These are phyloP conservation scores for Leishmania aethiopica DNA, from an alignment of 208 protist genomes.

Conservation along the genomic window DNA sequence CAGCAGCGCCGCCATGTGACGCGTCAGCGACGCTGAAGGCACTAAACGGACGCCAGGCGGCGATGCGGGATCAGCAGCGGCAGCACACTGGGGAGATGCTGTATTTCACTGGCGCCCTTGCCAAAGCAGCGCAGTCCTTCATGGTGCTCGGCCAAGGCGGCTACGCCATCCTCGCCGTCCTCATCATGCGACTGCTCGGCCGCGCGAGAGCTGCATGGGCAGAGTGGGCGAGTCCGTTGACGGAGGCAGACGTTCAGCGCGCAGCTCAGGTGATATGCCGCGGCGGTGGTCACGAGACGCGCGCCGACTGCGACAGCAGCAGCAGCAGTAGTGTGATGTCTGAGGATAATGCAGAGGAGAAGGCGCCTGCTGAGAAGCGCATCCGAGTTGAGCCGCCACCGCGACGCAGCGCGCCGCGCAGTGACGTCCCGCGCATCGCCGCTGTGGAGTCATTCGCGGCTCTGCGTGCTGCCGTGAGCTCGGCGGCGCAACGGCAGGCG, in stretches of 20 bases:
- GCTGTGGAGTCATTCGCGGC: slow-evolving; percentile 2
- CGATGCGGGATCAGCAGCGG: slow-evolving; percentile 12
- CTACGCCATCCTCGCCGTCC: slow-evolving; percentile 8
- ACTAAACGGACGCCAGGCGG: neutral
- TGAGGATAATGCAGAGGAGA: neutral
- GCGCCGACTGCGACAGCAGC: neutral
- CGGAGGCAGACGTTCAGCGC: slow-evolving; percentile 5
- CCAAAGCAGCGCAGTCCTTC: slow-evolving; percentile 28
- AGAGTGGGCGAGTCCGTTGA: slow-evolving; percentile 18
- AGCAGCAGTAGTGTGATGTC: neutral
- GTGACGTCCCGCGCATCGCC: neutral
- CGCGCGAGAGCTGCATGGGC: slow-evolving; percentile 22
- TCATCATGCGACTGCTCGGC: slow-evolving; percentile 16
- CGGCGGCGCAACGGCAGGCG: slow-evolving; percentile 12
- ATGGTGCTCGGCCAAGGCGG: slow-evolving; percentile 20
- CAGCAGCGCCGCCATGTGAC: neutral
- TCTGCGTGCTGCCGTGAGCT: neutral
- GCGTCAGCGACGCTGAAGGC: neutral
- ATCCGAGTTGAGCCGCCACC: neutral
- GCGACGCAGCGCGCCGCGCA: neutral
- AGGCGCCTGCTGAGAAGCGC: slow-evolving; percentile 14
- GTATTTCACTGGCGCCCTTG: slow-evolving; percentile 30
- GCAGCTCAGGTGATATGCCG: neutral
- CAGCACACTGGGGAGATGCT: slow-evolving; percentile 20
- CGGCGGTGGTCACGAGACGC: neutral